Conservation (phyloP, 2,329 filamentous ascomycete species). For the Cercospora janseana region DNA sequence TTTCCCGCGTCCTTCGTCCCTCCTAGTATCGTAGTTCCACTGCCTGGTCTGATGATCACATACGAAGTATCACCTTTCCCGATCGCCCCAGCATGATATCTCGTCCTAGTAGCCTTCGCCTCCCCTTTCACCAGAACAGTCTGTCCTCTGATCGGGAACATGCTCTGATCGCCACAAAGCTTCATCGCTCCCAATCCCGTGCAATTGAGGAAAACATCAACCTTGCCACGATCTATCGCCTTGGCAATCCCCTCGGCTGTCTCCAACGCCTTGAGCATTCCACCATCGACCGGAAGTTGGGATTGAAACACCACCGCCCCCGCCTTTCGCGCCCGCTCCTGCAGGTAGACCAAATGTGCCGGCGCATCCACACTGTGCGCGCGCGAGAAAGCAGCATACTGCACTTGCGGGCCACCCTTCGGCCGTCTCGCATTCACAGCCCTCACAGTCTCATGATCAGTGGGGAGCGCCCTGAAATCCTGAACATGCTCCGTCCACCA, state of each 20-base stretch:
- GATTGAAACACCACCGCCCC: slow-evolving; percentile 35
- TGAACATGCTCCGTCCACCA: slow-evolving; percentile 44
- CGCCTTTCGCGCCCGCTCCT: slow-evolving; percentile 28
- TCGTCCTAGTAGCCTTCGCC: slow-evolving; percentile 36
- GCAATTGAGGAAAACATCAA: slow-evolving; percentile 43
- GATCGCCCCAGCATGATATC: slow-evolving; percentile 26
- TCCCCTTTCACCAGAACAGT: slow-evolving; percentile 48
- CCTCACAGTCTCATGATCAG: slow-evolving; percentile 19
- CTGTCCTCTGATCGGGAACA: slow-evolving; percentile 48
- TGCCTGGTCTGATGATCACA: slow-evolving; percentile 45
- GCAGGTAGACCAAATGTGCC: slow-evolving; percentile 41
- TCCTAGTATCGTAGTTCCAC: slow-evolving; percentile 45
- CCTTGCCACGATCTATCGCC: slow-evolving; percentile 14
- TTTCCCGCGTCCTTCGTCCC: slow-evolving; percentile 45
- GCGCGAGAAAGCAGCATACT: slow-evolving; percentile 35
- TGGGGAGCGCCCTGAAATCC: slow-evolving; percentile 33
- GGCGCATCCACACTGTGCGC: slow-evolving; percentile 42
- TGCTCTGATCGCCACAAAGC: slow-evolving; percentile 38
- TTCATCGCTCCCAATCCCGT: slow-evolving; percentile 43
- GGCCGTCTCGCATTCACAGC: slow-evolving; percentile 29
- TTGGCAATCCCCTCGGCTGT: slow-evolving; percentile 29
- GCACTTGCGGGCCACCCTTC: slow-evolving; percentile 24
- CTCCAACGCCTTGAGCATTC: slow-evolving; percentile 34
- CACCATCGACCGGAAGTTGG: slow-evolving; percentile 32
- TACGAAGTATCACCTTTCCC: slow-evolving; percentile 39